A percentile compares a stretch with the other conserved stretches of the same genome.
Conservation (phyloP, 2,329 filamentous ascomycete genomes). For the Myriangium duriaei region DNA sequence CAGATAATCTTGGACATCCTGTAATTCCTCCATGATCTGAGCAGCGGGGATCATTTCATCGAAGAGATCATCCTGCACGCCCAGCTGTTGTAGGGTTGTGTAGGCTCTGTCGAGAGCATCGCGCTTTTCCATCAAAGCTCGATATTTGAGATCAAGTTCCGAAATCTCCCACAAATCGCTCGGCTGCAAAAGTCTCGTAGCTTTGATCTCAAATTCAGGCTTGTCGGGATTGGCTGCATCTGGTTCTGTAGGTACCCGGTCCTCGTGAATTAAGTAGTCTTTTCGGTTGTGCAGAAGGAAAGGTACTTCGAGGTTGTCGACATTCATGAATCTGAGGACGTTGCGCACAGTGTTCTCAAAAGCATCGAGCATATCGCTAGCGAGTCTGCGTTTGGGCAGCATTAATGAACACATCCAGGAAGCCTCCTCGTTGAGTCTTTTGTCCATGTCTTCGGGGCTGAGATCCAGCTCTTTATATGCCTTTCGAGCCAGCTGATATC, state of each 20-base stretch:
- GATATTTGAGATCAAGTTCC: constrained; percentile 89
- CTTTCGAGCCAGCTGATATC: constrained; percentile 83
- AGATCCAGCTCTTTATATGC: constrained; percentile 68
- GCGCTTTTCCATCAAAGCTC: constrained; percentile 82
- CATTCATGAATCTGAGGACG: constrained; percentile 87
- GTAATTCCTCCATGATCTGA: constrained; percentile 82
- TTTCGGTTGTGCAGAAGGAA: constrained; percentile 98
- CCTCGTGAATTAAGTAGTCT: constrained; percentile 88
- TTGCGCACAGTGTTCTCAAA: constrained; percentile 84
- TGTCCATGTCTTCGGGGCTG: constrained; percentile 57
- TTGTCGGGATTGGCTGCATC: constrained; percentile 55
- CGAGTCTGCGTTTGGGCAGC: constrained; percentile 61
- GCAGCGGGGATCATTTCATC: constrained; percentile 72
- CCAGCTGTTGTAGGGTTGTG: constrained; percentile 48
- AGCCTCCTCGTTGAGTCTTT: constrained; percentile 64
- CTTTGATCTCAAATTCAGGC: constrained; percentile 59
- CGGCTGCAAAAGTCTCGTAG: constrained; percentile 82
- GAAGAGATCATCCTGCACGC: constrained; percentile 52
- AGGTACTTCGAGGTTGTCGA: constrained; percentile 88
- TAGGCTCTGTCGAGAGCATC: constrained; percentile 71
- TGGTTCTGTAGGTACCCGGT: constrained; percentile 51
- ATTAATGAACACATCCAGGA: constrained; percentile 85
- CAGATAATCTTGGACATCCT: constrained; percentile 91
- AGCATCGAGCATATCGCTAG: constrained; percentile 59
- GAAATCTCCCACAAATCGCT: constrained; percentile 92